phyloP scores from a whole-genome alignment of 2,329 filamentous ascomycete species.

The Penicillium sp. region DNA sequence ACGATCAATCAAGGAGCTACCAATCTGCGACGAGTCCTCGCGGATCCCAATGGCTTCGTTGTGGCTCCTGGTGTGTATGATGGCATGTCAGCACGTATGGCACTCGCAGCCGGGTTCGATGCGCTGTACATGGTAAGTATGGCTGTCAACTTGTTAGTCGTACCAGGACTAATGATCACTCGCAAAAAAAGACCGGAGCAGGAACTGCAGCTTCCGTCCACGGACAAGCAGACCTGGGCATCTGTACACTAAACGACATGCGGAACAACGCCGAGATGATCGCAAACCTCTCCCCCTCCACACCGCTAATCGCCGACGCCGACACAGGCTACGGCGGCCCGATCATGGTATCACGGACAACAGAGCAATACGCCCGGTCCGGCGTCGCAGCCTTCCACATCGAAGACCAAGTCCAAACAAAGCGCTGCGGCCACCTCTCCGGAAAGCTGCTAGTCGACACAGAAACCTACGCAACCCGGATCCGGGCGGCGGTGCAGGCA shows the following conservation, averaged over 20 bases:
- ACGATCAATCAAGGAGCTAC: slow-evolving; percentile 19
- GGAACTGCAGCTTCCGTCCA: slow-evolving; percentile 51
- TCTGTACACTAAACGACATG: slow-evolving; percentile 55
- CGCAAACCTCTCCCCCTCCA: slow-evolving; percentile 50
- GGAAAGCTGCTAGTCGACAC: slow-evolving; percentile 42
- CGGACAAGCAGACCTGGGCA: slow-evolving; percentile 52
- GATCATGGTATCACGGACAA: slow-evolving; percentile 51
- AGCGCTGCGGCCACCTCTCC: slow-evolving; percentile 43
- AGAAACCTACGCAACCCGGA: slow-evolving; percentile 35
- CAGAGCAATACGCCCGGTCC: slow-evolving; percentile 51
- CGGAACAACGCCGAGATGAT: slow-evolving; percentile 55
- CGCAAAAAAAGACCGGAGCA: slow-evolving; percentile 48
- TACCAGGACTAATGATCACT: not conserved
- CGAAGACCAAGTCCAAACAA: slow-evolving; percentile 56
- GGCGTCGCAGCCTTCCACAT: slow-evolving; percentile 59
- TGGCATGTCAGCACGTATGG: slow-evolving; percentile 51
- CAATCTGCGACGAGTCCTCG: slow-evolving; percentile 34
- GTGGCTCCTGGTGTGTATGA: slow-evolving; percentile 53
- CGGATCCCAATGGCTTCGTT: slow-evolving; percentile 40
- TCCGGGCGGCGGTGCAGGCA: slow-evolving; percentile 39
- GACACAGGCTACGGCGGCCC: slow-evolving; percentile 57
- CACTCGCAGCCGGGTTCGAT: slow-evolving; percentile 50
- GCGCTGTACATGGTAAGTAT: slow-evolving; percentile 52
- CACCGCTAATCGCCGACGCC: slow-evolving; percentile 55
- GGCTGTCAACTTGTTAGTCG: not conserved